Conservation (phyloP, 2,329 filamentous ascomycete genomes). For the Clarireedia homoeocarpa region DNA sequence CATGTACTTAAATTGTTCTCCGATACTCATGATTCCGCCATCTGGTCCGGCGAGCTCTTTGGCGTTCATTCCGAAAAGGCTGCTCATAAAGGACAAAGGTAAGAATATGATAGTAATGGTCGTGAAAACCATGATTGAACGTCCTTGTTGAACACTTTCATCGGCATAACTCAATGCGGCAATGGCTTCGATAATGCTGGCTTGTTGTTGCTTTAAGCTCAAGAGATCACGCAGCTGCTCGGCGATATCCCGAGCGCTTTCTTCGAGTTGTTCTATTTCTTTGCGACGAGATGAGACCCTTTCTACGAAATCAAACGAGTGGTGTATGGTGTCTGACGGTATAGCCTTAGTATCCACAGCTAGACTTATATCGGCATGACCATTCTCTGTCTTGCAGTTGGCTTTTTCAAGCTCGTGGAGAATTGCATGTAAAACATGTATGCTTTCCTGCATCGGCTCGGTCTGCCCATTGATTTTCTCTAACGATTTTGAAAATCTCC, state of each 20-base stretch:
- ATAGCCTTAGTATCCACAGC: too few relatives aligned
- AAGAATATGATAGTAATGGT: constrained; percentile 2
- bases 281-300: not conserved
- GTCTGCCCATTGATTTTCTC: not conserved
- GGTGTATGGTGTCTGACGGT: not conserved
- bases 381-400: not conserved
- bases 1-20: not conserved
- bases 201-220: constrained; percentile 39
- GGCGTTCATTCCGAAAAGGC: constrained; percentile 3
- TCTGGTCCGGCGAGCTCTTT: not conserved
- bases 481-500: constrained; percentile 7
- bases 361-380: too few relatives aligned
- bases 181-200: constrained; percentile 35
- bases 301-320: not conserved
- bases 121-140: constrained; percentile 5
- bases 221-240: constrained; percentile 30
- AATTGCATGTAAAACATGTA: not conserved
- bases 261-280: not conserved
- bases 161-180: not conserved
- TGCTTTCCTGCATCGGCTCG: not conserved
- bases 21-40: not conserved
- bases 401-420: not conserved
- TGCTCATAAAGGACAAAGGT: constrained; percentile 1
- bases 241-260: not conserved
- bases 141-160: not conserved